phyloP scores from a whole-genome alignment of 176 grass and related monocot genomes.

The Juncus inflexus region DNA sequence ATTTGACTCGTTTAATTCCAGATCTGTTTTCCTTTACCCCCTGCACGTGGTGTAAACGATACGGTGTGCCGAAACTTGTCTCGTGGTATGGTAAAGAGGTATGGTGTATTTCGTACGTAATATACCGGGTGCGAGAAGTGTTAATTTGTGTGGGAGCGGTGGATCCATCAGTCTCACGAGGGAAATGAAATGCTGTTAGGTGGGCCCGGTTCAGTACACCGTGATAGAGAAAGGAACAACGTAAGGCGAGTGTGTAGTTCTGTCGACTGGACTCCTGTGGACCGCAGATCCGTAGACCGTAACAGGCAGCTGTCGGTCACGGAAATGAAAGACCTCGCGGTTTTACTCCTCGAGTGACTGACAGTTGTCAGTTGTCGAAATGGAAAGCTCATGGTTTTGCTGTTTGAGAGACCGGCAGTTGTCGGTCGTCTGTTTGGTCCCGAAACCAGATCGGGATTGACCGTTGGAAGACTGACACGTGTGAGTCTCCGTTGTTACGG shows the following conservation, averaged over 20 bases:
- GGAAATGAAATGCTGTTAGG: background rate
- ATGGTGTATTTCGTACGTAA: background rate
- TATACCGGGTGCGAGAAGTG: background rate
- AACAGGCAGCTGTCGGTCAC: conserved; percentile 1
- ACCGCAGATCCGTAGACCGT: conserved; percentile 9
- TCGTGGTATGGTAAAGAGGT: background rate
- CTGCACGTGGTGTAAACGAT: background rate
- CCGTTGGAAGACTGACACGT: conserved; percentile 10
- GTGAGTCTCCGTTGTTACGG: background rate
- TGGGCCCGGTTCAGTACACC: background rate
- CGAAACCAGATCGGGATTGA: background rate
- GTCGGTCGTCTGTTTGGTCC: background rate
- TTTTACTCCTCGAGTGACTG: background rate
- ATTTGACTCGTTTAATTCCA: background rate
- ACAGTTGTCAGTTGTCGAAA: background rate
- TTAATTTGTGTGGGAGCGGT: background rate
- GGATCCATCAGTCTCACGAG: conserved; percentile 1
- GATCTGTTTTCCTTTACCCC: background rate
- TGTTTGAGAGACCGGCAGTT: background rate
- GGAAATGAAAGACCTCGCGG: background rate
- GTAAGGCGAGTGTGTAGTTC: background rate
- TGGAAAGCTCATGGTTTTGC: background rate
- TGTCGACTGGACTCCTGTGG: conserved; percentile 1
- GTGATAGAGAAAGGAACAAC: conserved; percentile 11
- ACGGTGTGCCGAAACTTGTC: background rate